Evolutionary conservation across 371 early-diverging fungal genomes (phyloP).

Genomic region (Umbelopsis sp.): DNA sequence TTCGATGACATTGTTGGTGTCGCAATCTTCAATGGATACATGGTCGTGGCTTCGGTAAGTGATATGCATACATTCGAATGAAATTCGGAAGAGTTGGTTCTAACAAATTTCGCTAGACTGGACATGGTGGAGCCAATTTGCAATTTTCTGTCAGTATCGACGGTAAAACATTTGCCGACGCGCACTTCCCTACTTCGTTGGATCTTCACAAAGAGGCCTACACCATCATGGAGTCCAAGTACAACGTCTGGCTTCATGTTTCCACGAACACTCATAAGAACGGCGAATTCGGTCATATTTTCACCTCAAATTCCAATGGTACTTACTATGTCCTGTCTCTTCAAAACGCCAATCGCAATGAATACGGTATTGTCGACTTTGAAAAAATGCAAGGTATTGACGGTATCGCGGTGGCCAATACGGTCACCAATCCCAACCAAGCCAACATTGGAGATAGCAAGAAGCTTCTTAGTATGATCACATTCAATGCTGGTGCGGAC

Average conservation of each 20-base stretch:
- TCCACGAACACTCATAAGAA: constrained; percentile 63
- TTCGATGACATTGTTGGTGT: constrained; percentile 74
- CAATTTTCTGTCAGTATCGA: constrained; percentile 74
- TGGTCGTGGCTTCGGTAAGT: constrained; percentile 78
- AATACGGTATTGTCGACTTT: constrained; percentile 87
- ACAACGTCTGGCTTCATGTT: constrained; percentile 77
- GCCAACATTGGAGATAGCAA: constrained; percentile 54
- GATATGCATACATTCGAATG: neutral
- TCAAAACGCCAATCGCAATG: constrained; percentile 80
- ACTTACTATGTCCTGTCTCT: constrained; percentile 74
- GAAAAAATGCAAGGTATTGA: constrained; percentile 92
- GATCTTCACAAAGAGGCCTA: constrained; percentile 59
- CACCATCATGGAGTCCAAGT: constrained; percentile 82
- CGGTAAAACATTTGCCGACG: constrained; percentile 70
- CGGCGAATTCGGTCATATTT: constrained; percentile 80
- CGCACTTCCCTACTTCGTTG: constrained; percentile 75
- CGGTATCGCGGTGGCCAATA: constrained; percentile 88
- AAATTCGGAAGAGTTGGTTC: no score
- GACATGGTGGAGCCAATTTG: constrained; percentile 54
- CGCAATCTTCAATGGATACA: constrained; percentile 78
- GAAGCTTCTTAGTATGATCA: constrained; percentile 69
- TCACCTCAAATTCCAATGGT: constrained; percentile 88
- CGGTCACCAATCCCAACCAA: constrained; percentile 72
- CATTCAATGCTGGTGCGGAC: constrained; percentile 83
- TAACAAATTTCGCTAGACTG: constrained; percentile 27